phyloP scores from a whole-genome alignment of 257 asterid genomes.

The Scutellaria baicalensis region DNA sequence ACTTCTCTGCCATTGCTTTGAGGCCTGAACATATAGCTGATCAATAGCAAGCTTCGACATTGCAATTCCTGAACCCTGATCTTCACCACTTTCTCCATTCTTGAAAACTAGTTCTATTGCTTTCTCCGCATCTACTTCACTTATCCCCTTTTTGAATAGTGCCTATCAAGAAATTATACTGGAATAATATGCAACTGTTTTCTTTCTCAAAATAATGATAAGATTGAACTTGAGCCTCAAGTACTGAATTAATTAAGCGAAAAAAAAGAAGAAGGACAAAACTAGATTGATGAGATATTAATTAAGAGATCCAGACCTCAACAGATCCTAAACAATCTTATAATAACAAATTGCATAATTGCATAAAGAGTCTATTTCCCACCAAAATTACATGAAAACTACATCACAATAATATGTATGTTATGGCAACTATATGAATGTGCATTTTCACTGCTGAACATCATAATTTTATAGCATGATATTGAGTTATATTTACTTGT shows the following conservation, averaged over 20 bases:
- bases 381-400: neutral
- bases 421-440: neutral
- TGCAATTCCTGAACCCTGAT: conserved; percentile 38
- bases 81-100: conserved; percentile 29
- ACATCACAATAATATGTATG: neutral
- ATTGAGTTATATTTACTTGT: conserved; percentile 42
- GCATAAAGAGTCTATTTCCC: neutral
- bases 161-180: conserved; percentile 33
- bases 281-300: neutral
- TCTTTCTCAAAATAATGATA: neutral
- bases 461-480: neutral
- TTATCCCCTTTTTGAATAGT: conserved; percentile 58
- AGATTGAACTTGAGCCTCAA: neutral
- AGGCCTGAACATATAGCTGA: conserved; percentile 56
- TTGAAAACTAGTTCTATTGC: conserved; percentile 64
- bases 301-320: neutral
- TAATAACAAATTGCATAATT: neutral
- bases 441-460: neutral
- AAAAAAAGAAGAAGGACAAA: too few species aligned
- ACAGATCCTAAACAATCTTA: too few species aligned
- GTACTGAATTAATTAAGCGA: neutral
- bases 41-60: conserved; percentile 66
- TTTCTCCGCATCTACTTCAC: conserved; percentile 44
- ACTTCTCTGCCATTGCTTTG: conserved; percentile 82
- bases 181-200: neutral